phyloP scores from a whole-genome alignment of 345 rosid species.

The Eucalyptus regnans region DNA sequence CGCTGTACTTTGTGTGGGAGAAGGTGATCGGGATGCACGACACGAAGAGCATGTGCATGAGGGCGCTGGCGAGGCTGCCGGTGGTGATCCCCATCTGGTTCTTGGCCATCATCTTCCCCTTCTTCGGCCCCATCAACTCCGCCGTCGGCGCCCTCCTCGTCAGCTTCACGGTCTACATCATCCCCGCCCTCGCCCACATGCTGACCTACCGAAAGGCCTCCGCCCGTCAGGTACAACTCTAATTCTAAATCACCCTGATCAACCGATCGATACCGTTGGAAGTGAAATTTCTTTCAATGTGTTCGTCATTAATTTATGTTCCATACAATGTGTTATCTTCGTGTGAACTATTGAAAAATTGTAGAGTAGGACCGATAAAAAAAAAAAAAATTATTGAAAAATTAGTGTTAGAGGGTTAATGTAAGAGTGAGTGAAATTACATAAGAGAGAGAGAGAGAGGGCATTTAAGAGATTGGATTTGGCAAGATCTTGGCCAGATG shows the following conservation, averaged over 20 bases:
- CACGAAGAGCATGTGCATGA: constrained; percentile 70
- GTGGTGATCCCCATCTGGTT: constrained; percentile 99
- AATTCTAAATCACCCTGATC: background rate
- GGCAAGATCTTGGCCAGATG: constrained; percentile 9
- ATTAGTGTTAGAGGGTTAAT: background rate
- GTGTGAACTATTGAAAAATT: background rate
- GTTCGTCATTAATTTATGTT: background rate
- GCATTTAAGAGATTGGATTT: constrained; percentile 33
- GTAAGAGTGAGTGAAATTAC: background rate
- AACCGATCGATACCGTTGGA: background rate
- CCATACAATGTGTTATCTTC: background rate
- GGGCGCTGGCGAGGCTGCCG: constrained; percentile 86
- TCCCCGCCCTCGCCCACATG: constrained; percentile 93
- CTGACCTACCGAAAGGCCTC: constrained; percentile 92
- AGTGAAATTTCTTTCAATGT: background rate
- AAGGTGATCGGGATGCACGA: constrained; percentile 98
- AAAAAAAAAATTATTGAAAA: too few species aligned
- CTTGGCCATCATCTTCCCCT: constrained; percentile 94
- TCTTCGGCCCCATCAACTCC: constrained; percentile 94
- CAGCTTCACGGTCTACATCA: constrained; percentile 97
- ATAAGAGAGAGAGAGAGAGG: background rate
- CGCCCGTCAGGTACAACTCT: constrained; percentile 67
- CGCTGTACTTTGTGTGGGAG: constrained; percentile 99
- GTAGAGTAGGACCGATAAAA: too few species aligned
- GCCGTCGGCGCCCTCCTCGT: constrained; percentile 97